Evolutionary conservation across 345 rosid species (phyloP), one percentile per base, ranked within the genome.

Genomic region (Eucalyptus cladocalyx): DNA sequence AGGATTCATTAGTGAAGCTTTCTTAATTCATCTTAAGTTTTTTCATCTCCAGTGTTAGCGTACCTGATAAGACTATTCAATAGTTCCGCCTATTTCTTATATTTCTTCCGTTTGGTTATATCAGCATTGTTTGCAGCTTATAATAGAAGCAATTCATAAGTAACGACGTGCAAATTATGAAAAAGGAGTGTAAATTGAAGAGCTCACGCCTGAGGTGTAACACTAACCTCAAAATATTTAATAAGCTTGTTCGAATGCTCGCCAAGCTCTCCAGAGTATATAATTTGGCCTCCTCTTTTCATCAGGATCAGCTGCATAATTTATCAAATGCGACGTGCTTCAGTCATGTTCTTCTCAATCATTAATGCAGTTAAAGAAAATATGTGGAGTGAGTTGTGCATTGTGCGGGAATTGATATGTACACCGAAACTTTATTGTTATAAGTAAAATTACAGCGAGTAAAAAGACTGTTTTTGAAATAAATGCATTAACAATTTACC

Each of bases 241-340:
- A 93, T 92, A 86, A 96, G 94, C 86, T 88, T 91, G 80, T 88
- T 92, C 43, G 97, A 96, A 19, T 95, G 92, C 58, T 90, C 88
- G 14, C 98, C 96, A 42, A 95, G 89, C 65, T 91, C 92, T 90
- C 98, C 97, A 3, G 92, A 91, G 87, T 95, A 94, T 80, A 96
- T 93, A 19, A 94, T 69, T 34, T 58, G 91, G 26, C 96, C 97
- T 43, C 98, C 96, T 86, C 90, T 91, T 93, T 92, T 96, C 96
- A 96, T 88, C 91, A 96, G 88, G 90, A 95, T 93, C 62, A 95
- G 91, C 97, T 95, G 95, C 87, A 43, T 23, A 86, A 9, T 11
- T 87, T 45, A 51, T 40, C 87, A 28, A 72, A 62, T 86, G 32
- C 11, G 34, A 47, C 23, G 26, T 80, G 86, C 43, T n/a, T 62